These are phyloP conservation scores for Globisporangium irregulare DNA, from an alignment of 352 stramenopile genomes.

Conservation along the genomic window DNA sequence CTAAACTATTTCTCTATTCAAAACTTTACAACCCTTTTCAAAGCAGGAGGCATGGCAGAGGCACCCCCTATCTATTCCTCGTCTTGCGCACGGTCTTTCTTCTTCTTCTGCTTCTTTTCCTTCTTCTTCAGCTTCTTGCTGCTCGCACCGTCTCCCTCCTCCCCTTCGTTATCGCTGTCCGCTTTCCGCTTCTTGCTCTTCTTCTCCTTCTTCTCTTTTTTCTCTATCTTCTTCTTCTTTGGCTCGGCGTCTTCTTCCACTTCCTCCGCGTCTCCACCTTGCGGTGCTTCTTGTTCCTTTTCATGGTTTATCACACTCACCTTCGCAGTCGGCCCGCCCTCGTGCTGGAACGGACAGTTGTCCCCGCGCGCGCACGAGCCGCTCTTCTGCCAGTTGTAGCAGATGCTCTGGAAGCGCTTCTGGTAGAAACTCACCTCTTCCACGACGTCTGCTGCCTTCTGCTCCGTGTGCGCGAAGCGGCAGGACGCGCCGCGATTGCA, in stretches of 20 bases:
- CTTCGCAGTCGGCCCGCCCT: constrained; percentile 12
- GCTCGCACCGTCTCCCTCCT: background rate
- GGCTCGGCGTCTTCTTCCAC: constrained; percentile 8
- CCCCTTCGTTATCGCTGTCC: constrained; percentile 7
- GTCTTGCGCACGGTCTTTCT: constrained; percentile 1
- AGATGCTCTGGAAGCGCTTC: constrained; percentile 62
- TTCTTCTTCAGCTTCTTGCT: constrained; percentile 16
- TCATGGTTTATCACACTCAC: background rate
- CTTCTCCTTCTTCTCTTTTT: constrained; percentile 8
- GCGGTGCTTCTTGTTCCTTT: constrained; percentile 7
- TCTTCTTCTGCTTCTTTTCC: constrained; percentile 28
- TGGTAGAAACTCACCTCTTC: constrained; percentile 62
- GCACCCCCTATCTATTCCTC: background rate
- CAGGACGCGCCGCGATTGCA: constrained; percentile 54
- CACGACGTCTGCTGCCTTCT: constrained; percentile 24
- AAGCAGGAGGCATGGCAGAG: background rate
- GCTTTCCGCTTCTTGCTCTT: constrained; percentile 21
- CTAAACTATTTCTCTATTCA: constrained; percentile 2
- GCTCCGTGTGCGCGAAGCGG: constrained; percentile 50
- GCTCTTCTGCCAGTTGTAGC: constrained; percentile 60
- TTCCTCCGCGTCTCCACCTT: constrained; percentile 9
- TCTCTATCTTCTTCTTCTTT: constrained; percentile 22
- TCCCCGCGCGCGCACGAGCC: constrained; percentile 38
- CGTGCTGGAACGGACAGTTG: constrained; percentile 52
- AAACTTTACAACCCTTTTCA: constrained; percentile 4